These are phyloP conservation scores for Lavandula angustifolia DNA, from an alignment of 257 asterid species.

Conservation along the genomic window DNA sequence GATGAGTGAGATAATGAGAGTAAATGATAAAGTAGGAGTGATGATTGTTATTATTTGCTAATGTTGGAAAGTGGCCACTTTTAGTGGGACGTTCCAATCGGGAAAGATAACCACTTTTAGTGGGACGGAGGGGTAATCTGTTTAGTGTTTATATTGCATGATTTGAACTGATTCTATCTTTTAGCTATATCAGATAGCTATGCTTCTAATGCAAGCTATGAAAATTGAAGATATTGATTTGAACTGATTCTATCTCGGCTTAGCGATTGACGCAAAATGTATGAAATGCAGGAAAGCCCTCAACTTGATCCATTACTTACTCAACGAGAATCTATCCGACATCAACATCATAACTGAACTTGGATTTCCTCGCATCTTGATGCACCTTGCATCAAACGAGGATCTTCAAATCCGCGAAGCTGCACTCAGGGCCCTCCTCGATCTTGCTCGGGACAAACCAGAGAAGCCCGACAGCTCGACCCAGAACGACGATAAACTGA, in stretches of 20 bases:
- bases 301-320: conserved; percentile 64
- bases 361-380: conserved; percentile 63
- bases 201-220: no score
- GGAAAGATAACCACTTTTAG: no score
- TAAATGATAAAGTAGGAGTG: no score
- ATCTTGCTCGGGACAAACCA: conserved; percentile 47
- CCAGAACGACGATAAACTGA: conserved; percentile 63
- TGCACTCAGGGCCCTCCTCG: conserved; percentile 77
- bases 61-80: no score
- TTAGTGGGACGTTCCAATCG: no score
- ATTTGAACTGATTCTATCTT: no score
- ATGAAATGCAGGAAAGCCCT: conserved; percentile 77
- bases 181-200: no score
- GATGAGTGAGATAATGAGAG: no score
- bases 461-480: conserved; percentile 29
- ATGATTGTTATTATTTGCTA: no score
- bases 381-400: conserved; percentile 77
- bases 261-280: not conserved
- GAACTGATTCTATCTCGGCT: not conserved
- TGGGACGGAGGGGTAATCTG: no score
- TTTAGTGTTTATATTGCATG: no score
- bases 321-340: conserved; percentile 63
- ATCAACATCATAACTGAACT: conserved; percentile 52
- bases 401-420: conserved; percentile 83
- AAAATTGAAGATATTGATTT: no score